Percentiles rank a stretch among this genome's conserved stretches.
phyloP scores from a whole-genome alignment of 805 yeast species.

The Candida glaebosa region DNA sequence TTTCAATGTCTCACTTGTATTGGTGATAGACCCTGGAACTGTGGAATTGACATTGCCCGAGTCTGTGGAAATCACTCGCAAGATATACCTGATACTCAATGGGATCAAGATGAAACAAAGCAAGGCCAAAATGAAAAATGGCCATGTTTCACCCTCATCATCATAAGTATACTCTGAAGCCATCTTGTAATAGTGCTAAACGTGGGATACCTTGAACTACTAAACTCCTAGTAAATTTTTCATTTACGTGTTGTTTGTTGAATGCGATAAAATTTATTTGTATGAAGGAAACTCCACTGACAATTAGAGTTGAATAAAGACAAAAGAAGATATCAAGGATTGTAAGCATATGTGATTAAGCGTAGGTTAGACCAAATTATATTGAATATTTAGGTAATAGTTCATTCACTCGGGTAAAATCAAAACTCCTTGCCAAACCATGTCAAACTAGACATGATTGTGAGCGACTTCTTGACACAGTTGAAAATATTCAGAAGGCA shows the following conservation, averaged over 20 bases:
- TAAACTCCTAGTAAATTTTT: neutral
- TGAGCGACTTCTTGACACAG: too few relatives aligned
- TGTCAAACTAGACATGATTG: too few relatives aligned
- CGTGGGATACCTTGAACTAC: neutral
- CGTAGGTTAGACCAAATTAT: too few relatives aligned
- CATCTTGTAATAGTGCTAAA: neutral
- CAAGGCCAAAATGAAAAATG: conserved; percentile 77
- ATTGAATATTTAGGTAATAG: neutral
- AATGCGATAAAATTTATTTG: neutral
- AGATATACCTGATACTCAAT: conserved; percentile 39
- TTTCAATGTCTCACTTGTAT: conserved; percentile 33
- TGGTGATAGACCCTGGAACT: conserved; percentile 28
- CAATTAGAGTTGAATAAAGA: too few relatives aligned
- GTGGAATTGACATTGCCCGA: conserved; percentile 17
- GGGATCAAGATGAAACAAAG: conserved; percentile 69
- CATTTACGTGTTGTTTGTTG: conserved; percentile 6
- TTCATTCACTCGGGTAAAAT: too few relatives aligned
- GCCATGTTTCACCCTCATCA: conserved; percentile 91
- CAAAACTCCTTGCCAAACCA: too few relatives aligned
- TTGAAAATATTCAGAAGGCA: too few relatives aligned
- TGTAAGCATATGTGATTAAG: too few relatives aligned
- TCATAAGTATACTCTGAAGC: conserved; percentile 69
- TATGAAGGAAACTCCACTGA: conserved; percentile 3
- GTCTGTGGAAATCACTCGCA: conserved; percentile 17
- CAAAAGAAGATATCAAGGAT: too few relatives aligned